Evolutionary conservation across 208 protist genomes (phyloP).

Genomic region (Jaenimonas drosophilae): DNA sequence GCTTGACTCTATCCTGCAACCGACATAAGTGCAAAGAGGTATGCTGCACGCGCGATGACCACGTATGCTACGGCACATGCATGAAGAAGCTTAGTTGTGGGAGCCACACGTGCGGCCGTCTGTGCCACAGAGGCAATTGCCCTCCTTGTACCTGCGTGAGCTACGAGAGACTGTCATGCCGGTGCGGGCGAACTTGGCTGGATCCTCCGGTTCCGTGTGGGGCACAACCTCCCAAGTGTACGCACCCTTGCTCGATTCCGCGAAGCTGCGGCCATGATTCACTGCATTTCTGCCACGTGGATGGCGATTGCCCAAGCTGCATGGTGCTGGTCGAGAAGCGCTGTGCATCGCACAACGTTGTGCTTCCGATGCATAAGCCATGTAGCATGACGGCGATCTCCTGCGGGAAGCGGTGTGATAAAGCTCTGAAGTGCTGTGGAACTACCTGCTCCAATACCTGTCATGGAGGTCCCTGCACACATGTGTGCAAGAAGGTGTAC

Average conservation of each 20-base stretch:
- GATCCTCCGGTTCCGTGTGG: constrained; percentile 88
- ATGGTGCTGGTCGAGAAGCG: constrained; percentile 66
- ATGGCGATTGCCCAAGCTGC: constrained; percentile 66
- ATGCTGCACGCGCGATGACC: constrained; percentile 76
- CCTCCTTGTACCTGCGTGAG: constrained; percentile 45
- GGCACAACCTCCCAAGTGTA: constrained; percentile 72
- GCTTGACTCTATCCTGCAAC: constrained; percentile 59
- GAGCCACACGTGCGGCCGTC: constrained; percentile 59
- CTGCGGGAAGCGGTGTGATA: constrained; percentile 71
- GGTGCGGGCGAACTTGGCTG: constrained; percentile 71
- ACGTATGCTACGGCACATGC: constrained; percentile 79
- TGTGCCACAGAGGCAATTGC: constrained; percentile 83
- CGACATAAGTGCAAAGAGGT: constrained; percentile 74
- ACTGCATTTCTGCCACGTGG: constrained; percentile 74
- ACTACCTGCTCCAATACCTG: constrained; percentile 53
- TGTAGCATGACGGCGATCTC: constrained; percentile 51
- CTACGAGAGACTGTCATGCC: constrained; percentile 82
- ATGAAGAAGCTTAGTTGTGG: constrained; percentile 77
- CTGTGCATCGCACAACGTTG: constrained; percentile 67
- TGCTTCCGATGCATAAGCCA: constrained; percentile 57
- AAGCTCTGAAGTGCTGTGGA: constrained; percentile 63
- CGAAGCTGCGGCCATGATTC: constrained; percentile 81
- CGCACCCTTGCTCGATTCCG: constrained; percentile 56
- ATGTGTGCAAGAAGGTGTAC: too few relatives aligned
- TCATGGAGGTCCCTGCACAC: constrained; percentile 63